Evolutionary conservation across 2,329 filamentous ascomycete genomes (phyloP).

Genomic region (Colletotrichum spaethianum): DNA sequence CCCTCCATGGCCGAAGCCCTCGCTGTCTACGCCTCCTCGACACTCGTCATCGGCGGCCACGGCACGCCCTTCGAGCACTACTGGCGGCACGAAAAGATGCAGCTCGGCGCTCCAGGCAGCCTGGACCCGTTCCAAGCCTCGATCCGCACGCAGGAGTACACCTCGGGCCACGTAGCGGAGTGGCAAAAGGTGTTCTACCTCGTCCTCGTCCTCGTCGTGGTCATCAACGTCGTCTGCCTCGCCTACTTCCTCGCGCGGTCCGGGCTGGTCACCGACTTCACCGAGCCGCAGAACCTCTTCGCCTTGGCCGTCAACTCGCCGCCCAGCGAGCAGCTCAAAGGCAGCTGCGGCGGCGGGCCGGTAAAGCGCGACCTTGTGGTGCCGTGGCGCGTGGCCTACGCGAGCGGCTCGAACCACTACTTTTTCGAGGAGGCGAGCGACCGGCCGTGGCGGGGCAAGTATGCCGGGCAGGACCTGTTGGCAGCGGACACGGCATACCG

Average conservation of each 20-base stretch:
- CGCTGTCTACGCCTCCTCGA: constrained; percentile 78
- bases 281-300: constrained; percentile 83
- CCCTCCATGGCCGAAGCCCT: constrained; percentile 83
- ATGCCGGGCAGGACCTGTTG: constrained; percentile 37
- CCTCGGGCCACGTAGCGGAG: constrained; percentile 71
- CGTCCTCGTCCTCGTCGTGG: constrained; percentile 75
- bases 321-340: constrained; percentile 53
- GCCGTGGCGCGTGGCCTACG: constrained; percentile 59
- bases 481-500: constrained; percentile 22
- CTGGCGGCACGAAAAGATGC: constrained; percentile 61
- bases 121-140: constrained; percentile 75
- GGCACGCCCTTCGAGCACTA: constrained; percentile 73
- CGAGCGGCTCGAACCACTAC: constrained; percentile 56
- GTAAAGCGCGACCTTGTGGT: constrained; percentile 53
- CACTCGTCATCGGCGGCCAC: constrained; percentile 72
- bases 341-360: constrained; percentile 57
- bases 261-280: constrained; percentile 82
- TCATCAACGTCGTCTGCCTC: constrained; percentile 77
- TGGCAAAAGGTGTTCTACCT: constrained; percentile 79
- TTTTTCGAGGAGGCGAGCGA: constrained; percentile 57
- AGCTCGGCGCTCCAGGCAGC: constrained; percentile 59
- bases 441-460: constrained; percentile 47
- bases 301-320: constrained; percentile 76
- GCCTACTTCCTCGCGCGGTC: constrained; percentile 69
- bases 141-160: constrained; percentile 77